Evolutionary conservation across 306 rosid genomes (phyloP), one percentile per base, ranked within the genome.

Genomic region (Fragaria ananassa): DNA sequence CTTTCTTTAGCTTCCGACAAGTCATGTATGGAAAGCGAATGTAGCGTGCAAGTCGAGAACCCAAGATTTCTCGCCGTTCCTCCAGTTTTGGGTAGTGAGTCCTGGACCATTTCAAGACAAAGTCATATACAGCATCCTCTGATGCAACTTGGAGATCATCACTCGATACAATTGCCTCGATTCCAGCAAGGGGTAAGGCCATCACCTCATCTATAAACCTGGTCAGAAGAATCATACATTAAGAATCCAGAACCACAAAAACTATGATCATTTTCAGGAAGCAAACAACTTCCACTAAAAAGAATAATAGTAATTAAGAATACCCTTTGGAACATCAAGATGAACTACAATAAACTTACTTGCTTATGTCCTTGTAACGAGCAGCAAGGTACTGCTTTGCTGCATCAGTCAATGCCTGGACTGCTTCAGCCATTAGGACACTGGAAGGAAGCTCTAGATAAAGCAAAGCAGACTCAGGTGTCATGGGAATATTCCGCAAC

Each of bases 101-200:
- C 84, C 91, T 86, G 21, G 92, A 88, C 99, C 99, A 96, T 83
- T 86, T 96, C 89, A 96, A 84, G 70, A 93, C 88, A 78, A 96
- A 92, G 74, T 96, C 99, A 75, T 92, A 96, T 2, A 92, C 96
- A 68, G 93, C 96, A 87, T 96, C 99, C 87, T 96, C 99, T 37
- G 99, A 96, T 65, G 99, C 93, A 80, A 96, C 89, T 84, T 96
- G 99, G 72, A 96, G 96, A 80, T 86, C 93, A 61, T 96, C 99
- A 74, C 99, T 96, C 37, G 91, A 82, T 74, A 96, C 70, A 77
- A 96, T 86, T 17, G 98, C 99, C 82, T 92, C 99, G 31, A 96
- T 74, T 82, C 99, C 99, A 74, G 96, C 91, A 15, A 96, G 81
- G 67, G 98, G 99, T 81, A 96, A 89, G 74, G 75, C 87, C 97